Evolutionary conservation across 371 early-diverging fungal species (phyloP), one percentile per base, ranked within the genome.

Genomic region (Lichtheimia ornata): DNA sequence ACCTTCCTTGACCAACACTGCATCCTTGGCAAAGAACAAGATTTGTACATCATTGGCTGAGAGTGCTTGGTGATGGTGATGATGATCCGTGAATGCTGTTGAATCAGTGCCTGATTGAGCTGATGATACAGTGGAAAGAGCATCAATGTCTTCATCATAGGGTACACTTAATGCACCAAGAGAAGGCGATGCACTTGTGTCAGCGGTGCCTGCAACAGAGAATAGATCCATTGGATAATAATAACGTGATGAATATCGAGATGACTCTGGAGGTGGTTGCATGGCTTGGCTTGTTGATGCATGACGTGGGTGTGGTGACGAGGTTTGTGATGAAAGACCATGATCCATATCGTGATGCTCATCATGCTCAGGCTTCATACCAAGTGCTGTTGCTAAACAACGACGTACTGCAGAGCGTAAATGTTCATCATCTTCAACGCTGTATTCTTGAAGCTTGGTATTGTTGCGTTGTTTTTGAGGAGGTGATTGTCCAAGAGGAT

Each of bases 1-100:
- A 2, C 96, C 95, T 71, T 94, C 92, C 42, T 86, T 80, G 20
- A 95, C 84, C 20, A 97, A 69, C 0, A 79, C 76, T 4, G 86
- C 82, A 40, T 90, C 95, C 49, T 88, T 85, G 5, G 90, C 88
- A 49, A 86, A 88, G 62, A 82, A 88, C 58, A 88, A 67, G 53
- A 91, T 83, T 60, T 88, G 82, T 15, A 90, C 77, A 62, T 90
- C 89, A 41, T 85, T 84, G 18, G 81, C 71, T 58, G 77, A 58
- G 62, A 87, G 47, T 60, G 69, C 47, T 40, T 53, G 51, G 22
- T 53, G 14, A 35, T 9, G 35, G 9, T 35, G 35, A 35, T 35
- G 35, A 11, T 62, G 53, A 13, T 54, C 63, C 15, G 25, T 57
- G 24, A 20, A 58, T 18, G 47, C 58, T 25, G 61, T 62, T 7